phyloP scores from a whole-genome alignment of 1,284 basidiomycete genomes.

The Cutaneotrichosporon dermatis region DNA sequence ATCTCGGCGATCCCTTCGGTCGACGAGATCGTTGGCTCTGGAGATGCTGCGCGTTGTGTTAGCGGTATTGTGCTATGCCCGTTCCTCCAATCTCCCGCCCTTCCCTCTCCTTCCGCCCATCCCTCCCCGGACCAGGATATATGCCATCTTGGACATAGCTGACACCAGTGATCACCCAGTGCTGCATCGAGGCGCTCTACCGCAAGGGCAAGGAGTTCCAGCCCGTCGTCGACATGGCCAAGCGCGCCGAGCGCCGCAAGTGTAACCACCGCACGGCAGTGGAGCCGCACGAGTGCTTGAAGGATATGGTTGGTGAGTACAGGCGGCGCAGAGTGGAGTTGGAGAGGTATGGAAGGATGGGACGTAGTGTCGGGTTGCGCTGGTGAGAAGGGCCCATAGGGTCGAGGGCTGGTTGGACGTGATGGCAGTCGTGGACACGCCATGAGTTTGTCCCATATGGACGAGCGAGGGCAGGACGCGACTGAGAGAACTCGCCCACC shows the following conservation, averaged over 20 bases:
- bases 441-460: no score
- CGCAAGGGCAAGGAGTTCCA: conserved; percentile 67
- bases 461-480: no score
- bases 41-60: no score
- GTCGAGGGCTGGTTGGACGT: no score
- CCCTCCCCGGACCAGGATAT: not conserved
- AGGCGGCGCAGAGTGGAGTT: not conserved
- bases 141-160: not conserved
- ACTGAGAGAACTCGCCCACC: not conserved
- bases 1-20: no score
- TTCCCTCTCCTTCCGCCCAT: not conserved
- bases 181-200: conserved; percentile 86
- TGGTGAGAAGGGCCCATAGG: no score
- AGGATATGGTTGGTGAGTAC: conserved; percentile 69
- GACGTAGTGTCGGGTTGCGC: not conserved
- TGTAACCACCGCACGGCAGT: conserved; percentile 88
- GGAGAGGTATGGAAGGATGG: not conserved
- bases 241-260: conserved; percentile 83
- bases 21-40: no score
- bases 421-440: no score
- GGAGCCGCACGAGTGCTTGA: conserved; percentile 75
- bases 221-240: conserved; percentile 73
- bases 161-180: conserved; percentile 86
- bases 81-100: no score
- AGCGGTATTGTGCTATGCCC: no score